Evolutionary conservation across 2,329 filamentous ascomycete species (phyloP), one percentile per base, ranked within the genome.

Genomic region (Diaporthe humulicola): DNA sequence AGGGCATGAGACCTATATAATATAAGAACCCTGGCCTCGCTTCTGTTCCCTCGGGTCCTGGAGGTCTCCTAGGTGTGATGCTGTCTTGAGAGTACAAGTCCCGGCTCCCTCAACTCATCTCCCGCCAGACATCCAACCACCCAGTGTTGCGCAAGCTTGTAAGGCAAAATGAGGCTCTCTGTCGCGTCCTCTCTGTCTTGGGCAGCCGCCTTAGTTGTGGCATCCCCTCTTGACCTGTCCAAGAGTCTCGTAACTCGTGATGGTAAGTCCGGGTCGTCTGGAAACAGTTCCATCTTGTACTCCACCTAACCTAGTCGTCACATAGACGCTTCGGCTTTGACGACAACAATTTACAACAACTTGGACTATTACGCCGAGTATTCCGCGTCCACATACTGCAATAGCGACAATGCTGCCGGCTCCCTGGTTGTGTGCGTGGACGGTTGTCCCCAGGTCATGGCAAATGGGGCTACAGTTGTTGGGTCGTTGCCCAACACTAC

Each of bases 311-410:
- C 25, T 6, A 17, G 1, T n/a, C 22, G 15, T 22, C 28, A 50
- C 17, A 30, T 66, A 78, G 72, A 76, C 70, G 73, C 70, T 40
- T 76, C 77, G 28, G 56, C 75, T 5, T 79, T 85, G 66, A 82
- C 82, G 9, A 48, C 77, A 3, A 74, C 79, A 14, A 80, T 87
- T 42, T 79, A 87, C 19, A 76, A 77, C 74, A 83, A 83, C 73
- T 82, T 90, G 76, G 79, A 84, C 69, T 87, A 88, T 79, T 91
- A 86, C 77, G 83, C 85, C 40, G 86, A 91, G 80, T 89, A 89
- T 77, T 82, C 89, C 4, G 86, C 83, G 2, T 87, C 89, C 4
- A 83, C 86, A 3, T 90, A 90, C 81, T 91, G 90, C 84, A 90
- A 90, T 81, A 84, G 81, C 70, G 79, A 85, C 3, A 81, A 79